A percentile compares a stretch with the other conserved stretches of the same genome.
Evolutionary conservation across 345 rosid species (phyloP).

Genomic region (Hibiscus syriacus): DNA sequence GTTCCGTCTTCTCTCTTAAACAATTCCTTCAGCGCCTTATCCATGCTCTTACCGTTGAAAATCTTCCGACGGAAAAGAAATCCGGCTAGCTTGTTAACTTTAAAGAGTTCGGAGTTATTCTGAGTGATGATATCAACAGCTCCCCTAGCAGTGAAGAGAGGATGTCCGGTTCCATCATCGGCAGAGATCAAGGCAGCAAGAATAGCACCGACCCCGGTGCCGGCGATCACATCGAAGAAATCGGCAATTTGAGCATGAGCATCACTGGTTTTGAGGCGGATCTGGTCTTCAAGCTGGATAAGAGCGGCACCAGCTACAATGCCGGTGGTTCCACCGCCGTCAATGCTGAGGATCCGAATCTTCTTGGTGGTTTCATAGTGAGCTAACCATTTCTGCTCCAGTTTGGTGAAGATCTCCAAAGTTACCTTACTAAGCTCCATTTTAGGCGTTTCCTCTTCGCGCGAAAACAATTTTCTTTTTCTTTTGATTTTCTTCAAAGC

Average conservation of each 20-base stretch:
- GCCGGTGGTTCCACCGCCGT: slow-evolving; percentile 78
- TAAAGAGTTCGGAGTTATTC: slow-evolving; percentile 55
- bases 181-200: slow-evolving; percentile 67
- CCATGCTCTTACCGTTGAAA: slow-evolving; percentile 67
- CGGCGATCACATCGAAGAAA: slow-evolving; percentile 82
- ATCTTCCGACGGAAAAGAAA: slow-evolving; percentile 36
- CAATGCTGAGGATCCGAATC: slow-evolving; percentile 76
- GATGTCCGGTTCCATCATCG: slow-evolving; percentile 68
- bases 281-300: slow-evolving; percentile 78
- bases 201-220: slow-evolving; percentile 80
- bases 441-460: neutral
- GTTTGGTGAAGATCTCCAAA: slow-evolving; percentile 79
- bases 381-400: slow-evolving; percentile 88
- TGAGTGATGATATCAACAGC: slow-evolving; percentile 41
- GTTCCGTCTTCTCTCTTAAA: slow-evolving; percentile 59
- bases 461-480: neutral
- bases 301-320: slow-evolving; percentile 62
- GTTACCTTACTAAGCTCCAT: slow-evolving; percentile 91
- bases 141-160: slow-evolving; percentile 61
- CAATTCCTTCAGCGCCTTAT: slow-evolving; percentile 47
- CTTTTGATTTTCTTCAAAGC: neutral
- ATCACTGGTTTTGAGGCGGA: slow-evolving; percentile 65
- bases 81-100: slow-evolving; percentile 23
- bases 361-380: slow-evolving; percentile 59
- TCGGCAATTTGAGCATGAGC: slow-evolving; percentile 68